These are phyloP conservation scores for Gymnopus androsaceus DNA, from an alignment of 1,284 basidiomycete species.

Conservation along the genomic window DNA sequence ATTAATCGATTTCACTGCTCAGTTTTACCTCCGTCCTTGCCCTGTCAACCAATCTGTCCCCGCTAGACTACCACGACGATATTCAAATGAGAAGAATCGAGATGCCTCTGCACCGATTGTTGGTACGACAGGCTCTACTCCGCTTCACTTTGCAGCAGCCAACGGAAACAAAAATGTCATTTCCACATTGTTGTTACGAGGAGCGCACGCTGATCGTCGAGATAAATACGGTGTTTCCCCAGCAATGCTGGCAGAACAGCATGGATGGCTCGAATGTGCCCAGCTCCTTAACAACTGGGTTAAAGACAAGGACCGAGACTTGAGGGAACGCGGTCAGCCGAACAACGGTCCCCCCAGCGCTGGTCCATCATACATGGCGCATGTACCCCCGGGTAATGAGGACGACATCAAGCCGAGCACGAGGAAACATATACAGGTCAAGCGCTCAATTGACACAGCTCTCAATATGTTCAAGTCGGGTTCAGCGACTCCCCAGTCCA, in stretches of 20 bases:
- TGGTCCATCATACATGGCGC: not conserved
- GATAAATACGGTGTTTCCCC: slow-evolving; percentile 90
- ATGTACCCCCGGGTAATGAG: slow-evolving; percentile 26
- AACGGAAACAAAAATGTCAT: slow-evolving; percentile 83
- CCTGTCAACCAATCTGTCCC: slow-evolving; percentile 8
- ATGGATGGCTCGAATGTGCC: slow-evolving; percentile 68
- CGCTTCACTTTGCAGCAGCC: slow-evolving; percentile 93
- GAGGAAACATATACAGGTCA: slow-evolving; percentile 54
- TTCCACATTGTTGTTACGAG: slow-evolving; percentile 74
- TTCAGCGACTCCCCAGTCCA: slow-evolving; percentile 24
- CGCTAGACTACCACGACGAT: slow-evolving; percentile 72
- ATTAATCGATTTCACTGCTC: too few species aligned
- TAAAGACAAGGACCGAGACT: slow-evolving; percentile 59
- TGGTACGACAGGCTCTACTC: slow-evolving; percentile 83
- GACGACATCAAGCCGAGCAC: slow-evolving; percentile 28
- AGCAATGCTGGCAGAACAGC: slow-evolving; percentile 67
- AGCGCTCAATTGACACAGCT: slow-evolving; percentile 65
- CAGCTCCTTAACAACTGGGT: slow-evolving; percentile 58
- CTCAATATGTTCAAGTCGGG: slow-evolving; percentile 54
- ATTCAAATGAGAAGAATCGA: slow-evolving; percentile 72
- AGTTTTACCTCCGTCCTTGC: slow-evolving; percentile 3
- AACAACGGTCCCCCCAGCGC: slow-evolving; percentile 13
- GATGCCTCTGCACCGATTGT: slow-evolving; percentile 68
- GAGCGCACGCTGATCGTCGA: slow-evolving; percentile 73
- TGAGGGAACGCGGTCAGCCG: slow-evolving; percentile 43